phyloP scores from a whole-genome alignment of 1,139 yeast species.

The Candida pseudoviswanathii region DNA sequence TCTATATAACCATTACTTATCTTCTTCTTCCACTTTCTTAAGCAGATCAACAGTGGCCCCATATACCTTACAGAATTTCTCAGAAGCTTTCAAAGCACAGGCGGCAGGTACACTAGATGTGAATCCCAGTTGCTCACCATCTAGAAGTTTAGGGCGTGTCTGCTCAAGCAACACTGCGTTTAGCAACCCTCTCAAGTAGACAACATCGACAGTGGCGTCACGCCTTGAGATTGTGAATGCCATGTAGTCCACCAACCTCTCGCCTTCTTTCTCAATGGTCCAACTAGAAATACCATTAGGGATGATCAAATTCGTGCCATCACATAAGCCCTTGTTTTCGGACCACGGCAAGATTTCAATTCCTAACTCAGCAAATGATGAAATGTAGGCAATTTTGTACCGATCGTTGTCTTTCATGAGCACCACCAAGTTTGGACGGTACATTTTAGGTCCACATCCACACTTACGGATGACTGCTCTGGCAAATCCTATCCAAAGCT shows the following conservation, averaged over 20 bases:
- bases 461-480: constrained; percentile 47
- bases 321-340: constrained; percentile 24
- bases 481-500: constrained; percentile 55
- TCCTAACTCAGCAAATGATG: constrained; percentile 37
- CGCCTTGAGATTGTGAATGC: constrained; percentile 36
- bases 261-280: constrained; percentile 25
- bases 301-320: constrained; percentile 26
- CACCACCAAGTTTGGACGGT: constrained; percentile 48
- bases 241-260: constrained; percentile 26
- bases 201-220: constrained; percentile 35
- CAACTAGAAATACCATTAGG: constrained; percentile 40
- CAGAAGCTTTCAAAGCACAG: constrained; percentile 33
- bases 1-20: too few species aligned
- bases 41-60: constrained; percentile 17
- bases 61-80: constrained; percentile 26
- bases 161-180: constrained; percentile 18
- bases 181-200: constrained; percentile 35
- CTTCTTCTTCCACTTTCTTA: neutral
- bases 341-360: constrained; percentile 36
- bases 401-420: constrained; percentile 32
- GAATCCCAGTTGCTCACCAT: constrained; percentile 4
- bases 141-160: neutral
- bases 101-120: constrained; percentile 27
- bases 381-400: constrained; percentile 31
- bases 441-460: constrained; percentile 49